These are phyloP conservation scores for Anaeromyces robustus DNA, from an alignment of 192 early-diverging fungal species.

Conservation along the genomic window DNA sequence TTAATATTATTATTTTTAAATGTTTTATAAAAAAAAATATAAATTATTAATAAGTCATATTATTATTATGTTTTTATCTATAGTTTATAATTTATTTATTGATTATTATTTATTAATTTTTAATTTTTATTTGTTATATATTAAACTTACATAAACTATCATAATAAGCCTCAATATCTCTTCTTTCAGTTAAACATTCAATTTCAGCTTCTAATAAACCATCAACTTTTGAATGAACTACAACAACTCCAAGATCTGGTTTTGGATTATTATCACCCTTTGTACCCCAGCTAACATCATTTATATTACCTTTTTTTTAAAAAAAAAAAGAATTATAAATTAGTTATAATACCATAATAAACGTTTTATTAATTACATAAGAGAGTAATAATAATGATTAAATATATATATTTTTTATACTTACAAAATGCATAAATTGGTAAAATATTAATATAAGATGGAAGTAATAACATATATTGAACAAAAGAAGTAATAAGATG, in stretches of 20 bases:
- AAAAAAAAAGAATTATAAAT: too few relatives aligned
- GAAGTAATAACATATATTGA: constrained; percentile 61
- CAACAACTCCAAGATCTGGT: constrained; percentile 43
- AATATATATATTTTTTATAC: neutral
- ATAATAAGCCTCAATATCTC: constrained; percentile 71
- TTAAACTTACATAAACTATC: constrained; percentile 45
- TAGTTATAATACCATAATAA: too few relatives aligned
- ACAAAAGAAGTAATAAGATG: constrained; percentile 57
- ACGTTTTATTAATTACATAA: too few relatives aligned
- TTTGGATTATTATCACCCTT: constrained; percentile 60
- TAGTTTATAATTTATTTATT: too few relatives aligned
- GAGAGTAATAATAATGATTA: too few relatives aligned
- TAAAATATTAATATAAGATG: constrained; percentile 79
- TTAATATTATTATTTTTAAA: too few relatives aligned
- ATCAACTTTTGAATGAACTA: neutral
- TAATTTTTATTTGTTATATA: too few relatives aligned
- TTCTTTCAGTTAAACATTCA: constrained; percentile 41
- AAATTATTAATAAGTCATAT: too few relatives aligned
- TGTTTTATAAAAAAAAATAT: too few relatives aligned
- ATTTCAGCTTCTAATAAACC: constrained; percentile 33
- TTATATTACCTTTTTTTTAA: constrained; percentile 43
- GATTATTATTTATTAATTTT: too few relatives aligned
- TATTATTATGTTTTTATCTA: too few relatives aligned
- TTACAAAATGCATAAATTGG: constrained; percentile 60
- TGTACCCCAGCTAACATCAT: constrained; percentile 93